Evolutionary conservation across 495 filamentous ascomycete species (phyloP).

Genomic region (Penicillium turbatum): DNA sequence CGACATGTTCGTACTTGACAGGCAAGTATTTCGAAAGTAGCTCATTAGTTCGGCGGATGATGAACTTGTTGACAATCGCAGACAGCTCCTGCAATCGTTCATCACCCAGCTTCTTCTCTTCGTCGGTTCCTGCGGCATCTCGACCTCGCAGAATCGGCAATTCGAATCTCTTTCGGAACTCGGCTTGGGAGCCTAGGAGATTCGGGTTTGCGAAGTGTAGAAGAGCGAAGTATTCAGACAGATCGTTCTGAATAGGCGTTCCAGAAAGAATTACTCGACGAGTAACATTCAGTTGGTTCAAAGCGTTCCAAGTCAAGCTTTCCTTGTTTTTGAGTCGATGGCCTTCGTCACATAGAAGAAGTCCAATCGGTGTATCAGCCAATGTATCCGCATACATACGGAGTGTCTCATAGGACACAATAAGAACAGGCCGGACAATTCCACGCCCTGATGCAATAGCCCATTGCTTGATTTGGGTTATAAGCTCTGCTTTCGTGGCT

Average conservation of each 20-base stretch:
- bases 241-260: slow-evolving; percentile 96
- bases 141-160: slow-evolving; percentile 88
- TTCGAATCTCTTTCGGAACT: slow-evolving; percentile 95
- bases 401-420: slow-evolving; percentile 96
- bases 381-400: slow-evolving; percentile 87
- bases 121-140: slow-evolving; percentile 83
- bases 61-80: slow-evolving; percentile 91
- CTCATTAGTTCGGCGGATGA: slow-evolving; percentile 97
- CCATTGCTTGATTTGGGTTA: slow-evolving; percentile 88
- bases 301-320: slow-evolving; percentile 84
- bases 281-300: slow-evolving; percentile 86
- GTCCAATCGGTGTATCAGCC: slow-evolving; percentile 77
- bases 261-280: slow-evolving; percentile 93
- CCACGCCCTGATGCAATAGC: slow-evolving; percentile 81
- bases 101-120: slow-evolving; percentile 78
- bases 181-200: slow-evolving; percentile 78
- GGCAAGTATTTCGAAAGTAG: slow-evolving; percentile 97
- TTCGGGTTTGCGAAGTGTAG: slow-evolving; percentile 97
- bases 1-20: slow-evolving; percentile 98
- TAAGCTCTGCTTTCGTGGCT: slow-evolving; percentile 89
- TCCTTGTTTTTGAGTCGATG: slow-evolving; percentile 99
- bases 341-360: slow-evolving; percentile 97
- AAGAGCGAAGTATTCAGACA: slow-evolving; percentile 95
- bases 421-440: slow-evolving; percentile 95
- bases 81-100: slow-evolving; percentile 79